phyloP scores from a whole-genome alignment of 2,329 filamentous ascomycete genomes.

The Tothia fuscella region DNA sequence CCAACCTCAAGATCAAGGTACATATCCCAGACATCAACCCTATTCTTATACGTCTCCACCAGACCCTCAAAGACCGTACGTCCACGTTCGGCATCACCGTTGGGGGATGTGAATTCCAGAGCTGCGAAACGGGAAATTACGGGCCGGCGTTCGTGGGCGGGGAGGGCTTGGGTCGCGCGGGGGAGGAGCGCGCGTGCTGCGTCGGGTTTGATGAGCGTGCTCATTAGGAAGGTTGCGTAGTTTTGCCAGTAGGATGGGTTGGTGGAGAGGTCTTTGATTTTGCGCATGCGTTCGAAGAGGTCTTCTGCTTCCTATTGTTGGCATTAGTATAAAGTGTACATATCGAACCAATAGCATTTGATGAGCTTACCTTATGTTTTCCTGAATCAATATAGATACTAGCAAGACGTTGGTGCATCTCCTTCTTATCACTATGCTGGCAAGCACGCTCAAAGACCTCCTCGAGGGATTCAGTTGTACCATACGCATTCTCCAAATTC shows the following conservation, averaged over 20 bases:
- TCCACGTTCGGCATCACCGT: constrained; percentile 79
- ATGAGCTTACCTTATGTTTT: constrained; percentile 60
- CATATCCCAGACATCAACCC: constrained; percentile 84
- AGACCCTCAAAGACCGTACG: constrained; percentile 90
- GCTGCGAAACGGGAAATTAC: constrained; percentile 81
- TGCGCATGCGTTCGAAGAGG: constrained; percentile 74
- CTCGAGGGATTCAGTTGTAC: constrained; percentile 69
- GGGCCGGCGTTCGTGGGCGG: constrained; percentile 54
- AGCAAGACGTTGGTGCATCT: constrained; percentile 77
- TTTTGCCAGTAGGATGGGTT: constrained; percentile 79
- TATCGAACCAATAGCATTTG: constrained; percentile 8
- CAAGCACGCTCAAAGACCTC: constrained; percentile 84
- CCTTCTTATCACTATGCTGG: constrained; percentile 83
- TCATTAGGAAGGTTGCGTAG: constrained; percentile 87
- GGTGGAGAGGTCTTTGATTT: constrained; percentile 70
- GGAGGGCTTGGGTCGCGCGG: constrained; percentile 75
- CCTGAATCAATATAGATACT: constrained; percentile 92
- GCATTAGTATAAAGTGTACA: constrained; percentile 16
- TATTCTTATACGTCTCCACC: constrained; percentile 71
- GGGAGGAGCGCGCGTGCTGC: constrained; percentile 66
- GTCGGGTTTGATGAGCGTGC: constrained; percentile 56
- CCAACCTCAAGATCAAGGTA: constrained; percentile 73
- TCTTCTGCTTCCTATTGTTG: constrained; percentile 63
- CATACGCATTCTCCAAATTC: constrained; percentile 87
- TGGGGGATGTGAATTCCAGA: constrained; percentile 75